Percentiles rank a stretch among this genome's conserved stretches.
These are phyloP conservation scores for Saturnispora gosingensis DNA, from an alignment of 805 yeast species.

Conservation along the genomic window DNA sequence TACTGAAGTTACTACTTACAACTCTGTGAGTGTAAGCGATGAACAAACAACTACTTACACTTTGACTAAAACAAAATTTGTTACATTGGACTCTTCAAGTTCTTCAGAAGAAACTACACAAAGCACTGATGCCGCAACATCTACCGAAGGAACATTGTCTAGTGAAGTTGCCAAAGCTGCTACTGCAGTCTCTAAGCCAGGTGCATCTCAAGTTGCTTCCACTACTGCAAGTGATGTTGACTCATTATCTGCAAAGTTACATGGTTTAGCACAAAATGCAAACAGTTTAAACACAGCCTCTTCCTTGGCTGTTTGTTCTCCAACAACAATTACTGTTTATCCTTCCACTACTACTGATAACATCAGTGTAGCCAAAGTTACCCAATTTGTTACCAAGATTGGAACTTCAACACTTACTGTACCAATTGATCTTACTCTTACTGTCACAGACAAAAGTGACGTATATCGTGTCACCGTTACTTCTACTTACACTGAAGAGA, in stretches of 20 bases:
- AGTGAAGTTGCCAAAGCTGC: neutral
- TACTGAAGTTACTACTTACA: conserved; percentile 6
- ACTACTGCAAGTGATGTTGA: neutral
- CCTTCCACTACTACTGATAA: conserved; percentile 8
- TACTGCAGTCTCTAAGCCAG: conserved; percentile 1
- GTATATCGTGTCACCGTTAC: conserved; percentile 24
- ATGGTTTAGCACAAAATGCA: neutral
- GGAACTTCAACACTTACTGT: conserved; percentile 23
- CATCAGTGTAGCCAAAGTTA: conserved; percentile 2
- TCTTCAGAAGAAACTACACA: neutral
- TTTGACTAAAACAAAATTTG: conserved; percentile 11
- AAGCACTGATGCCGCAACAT: conserved; percentile 1
- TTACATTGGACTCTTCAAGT: conserved; percentile 9
- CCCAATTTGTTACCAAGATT: neutral
- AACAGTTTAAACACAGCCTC: neutral
- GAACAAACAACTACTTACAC: conserved; percentile 16
- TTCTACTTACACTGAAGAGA: conserved; percentile 22
- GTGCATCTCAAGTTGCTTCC: neutral
- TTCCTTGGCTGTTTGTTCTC: conserved; percentile 3
- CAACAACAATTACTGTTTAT: conserved; percentile 3
- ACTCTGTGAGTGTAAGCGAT: conserved; percentile 1
- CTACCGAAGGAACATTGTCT: neutral
- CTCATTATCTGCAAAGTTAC: neutral
- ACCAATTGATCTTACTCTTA: conserved; percentile 26
- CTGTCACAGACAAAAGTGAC: conserved; percentile 25